phyloP scores from a whole-genome alignment of 2,329 filamentous ascomycete species.

The Fonsecaea monophora region DNA sequence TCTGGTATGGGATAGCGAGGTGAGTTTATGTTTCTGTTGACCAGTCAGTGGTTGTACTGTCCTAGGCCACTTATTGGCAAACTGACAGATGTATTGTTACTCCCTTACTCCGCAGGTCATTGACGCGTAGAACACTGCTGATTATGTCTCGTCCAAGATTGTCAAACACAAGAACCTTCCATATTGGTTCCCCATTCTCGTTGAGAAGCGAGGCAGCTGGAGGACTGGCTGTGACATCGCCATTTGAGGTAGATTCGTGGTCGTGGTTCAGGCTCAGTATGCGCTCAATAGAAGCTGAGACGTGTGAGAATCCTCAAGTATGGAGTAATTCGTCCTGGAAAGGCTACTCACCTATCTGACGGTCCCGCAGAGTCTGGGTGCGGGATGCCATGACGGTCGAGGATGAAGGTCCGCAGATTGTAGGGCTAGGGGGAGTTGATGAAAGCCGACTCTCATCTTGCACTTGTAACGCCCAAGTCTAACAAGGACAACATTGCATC shows the following conservation, averaged over 20 bases:
- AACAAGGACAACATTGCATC: constrained; percentile 14
- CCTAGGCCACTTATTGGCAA: constrained; percentile 1
- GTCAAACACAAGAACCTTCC: constrained; percentile 97
- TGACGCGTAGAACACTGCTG: constrained; percentile 92
- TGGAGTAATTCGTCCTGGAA: constrained; percentile 36
- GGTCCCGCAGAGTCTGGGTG: constrained; percentile 68
- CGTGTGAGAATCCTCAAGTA: constrained; percentile 34
- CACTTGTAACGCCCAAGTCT: not conserved
- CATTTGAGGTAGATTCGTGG: constrained; percentile 19
- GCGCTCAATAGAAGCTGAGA: constrained; percentile 84
- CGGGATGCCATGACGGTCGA: constrained; percentile 36
- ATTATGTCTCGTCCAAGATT: constrained; percentile 91
- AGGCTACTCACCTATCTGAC: constrained; percentile 69
- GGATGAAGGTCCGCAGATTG: not conserved
- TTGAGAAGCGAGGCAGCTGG: constrained; percentile 81
- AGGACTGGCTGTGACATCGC: constrained; percentile 46
- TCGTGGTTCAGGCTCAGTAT: constrained; percentile 93
- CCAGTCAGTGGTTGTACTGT: constrained; percentile 17
- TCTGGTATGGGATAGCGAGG: constrained; percentile 90
- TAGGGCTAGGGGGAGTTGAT: not conserved
- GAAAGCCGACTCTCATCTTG: constrained; percentile 19
- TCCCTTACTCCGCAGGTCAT: constrained; percentile 90
- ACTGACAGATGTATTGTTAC: constrained; percentile 91
- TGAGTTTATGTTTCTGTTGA: constrained; percentile 75
- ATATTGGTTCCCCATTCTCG: constrained; percentile 82